phyloP scores from a whole-genome alignment of 2,329 filamentous ascomycete genomes.

The Xylaria sp. region DNA sequence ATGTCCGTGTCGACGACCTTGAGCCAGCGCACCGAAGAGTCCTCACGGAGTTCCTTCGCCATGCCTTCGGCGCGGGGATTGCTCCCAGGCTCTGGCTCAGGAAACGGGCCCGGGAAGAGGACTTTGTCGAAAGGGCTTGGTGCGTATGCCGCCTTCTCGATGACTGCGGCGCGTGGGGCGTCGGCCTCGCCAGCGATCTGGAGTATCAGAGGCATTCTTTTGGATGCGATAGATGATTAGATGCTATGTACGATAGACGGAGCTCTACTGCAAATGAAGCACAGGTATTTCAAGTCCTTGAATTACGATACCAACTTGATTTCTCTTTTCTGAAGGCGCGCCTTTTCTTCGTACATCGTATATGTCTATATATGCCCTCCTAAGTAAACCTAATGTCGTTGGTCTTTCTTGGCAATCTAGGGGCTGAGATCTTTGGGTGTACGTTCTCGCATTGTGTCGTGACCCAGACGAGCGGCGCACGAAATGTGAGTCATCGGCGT shows the following conservation, averaged over 20 bases:
- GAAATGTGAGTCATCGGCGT: slow-evolving; percentile 27
- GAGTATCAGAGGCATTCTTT: slow-evolving; percentile 55
- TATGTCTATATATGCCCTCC: neutral
- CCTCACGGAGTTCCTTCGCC: slow-evolving; percentile 38
- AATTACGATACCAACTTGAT: neutral
- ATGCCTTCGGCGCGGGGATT: slow-evolving; percentile 42
- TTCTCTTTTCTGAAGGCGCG: neutral
- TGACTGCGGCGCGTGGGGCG: slow-evolving; percentile 50
- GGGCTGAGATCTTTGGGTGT: neutral
- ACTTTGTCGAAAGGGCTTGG: slow-evolving; percentile 47
- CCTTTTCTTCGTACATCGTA: too few relatives aligned
- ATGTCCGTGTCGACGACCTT: slow-evolving; percentile 51
- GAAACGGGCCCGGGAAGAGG: slow-evolving; percentile 51
- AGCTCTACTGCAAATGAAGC: neutral
- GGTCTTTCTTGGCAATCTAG: neutral
- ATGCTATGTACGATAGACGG: neutral
- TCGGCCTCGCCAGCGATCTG: slow-evolving; percentile 51
- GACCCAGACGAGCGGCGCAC: neutral
- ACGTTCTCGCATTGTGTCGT: neutral
- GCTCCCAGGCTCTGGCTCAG: slow-evolving; percentile 40
- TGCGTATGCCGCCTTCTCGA: slow-evolving; percentile 53
- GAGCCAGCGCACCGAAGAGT: slow-evolving; percentile 45
- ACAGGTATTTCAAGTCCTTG: neutral
- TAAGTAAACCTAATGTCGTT: neutral
- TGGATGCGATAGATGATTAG: neutral